Evolutionary conservation across 805 yeast species (phyloP), one percentile per base, ranked within the genome.

Genomic region (Nakazawaea ishiwadae): DNA sequence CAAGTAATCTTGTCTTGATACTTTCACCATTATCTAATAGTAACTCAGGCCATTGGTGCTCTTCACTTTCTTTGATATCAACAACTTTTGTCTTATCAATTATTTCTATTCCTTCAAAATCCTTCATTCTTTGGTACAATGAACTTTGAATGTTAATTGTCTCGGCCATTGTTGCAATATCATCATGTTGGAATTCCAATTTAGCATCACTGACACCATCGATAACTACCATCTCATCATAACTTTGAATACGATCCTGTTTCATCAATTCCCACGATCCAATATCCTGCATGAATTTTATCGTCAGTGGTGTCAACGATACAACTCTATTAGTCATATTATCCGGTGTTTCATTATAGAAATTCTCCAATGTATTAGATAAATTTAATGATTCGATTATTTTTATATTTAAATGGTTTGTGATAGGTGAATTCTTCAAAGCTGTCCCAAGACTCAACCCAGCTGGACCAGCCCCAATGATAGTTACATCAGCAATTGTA

Each of bases 401-500:
- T 0, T 80, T 75, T 37, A 91, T 74, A 35, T 70, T 69, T 33
- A 88, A 70, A 37, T 75, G 66, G 21, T 63, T 66, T 4, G 96
- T 75, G 16, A 69, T 58, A 3, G 82, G 78, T 1, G 89, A 81
- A 49, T 71, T 70, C 56, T 85, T 84, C 44, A 91, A 62, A 0
- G 95, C 95, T 0, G 96, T 75, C 4, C 93, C 81, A 28, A 93
- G 65, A 1, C 96, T 82, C 43, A 93, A 65, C 0, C 99, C 99
- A 1, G 98, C 98, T 1, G 98, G 96, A 0, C 99, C 99, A 6
- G 95, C 98, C 28, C 99, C 99, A 28, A 93, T 84, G 40, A 93
- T 84, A 6, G 87, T 81, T 16, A 93, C 76, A 60, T 91, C 97
- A 21, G 73, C 65, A 28, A 15, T 18, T 21, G 55, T 29, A 1